Evolutionary conservation across 2,329 filamentous ascomycete species (phyloP).

Genomic region (Pseudogymnoascus sp.): DNA sequence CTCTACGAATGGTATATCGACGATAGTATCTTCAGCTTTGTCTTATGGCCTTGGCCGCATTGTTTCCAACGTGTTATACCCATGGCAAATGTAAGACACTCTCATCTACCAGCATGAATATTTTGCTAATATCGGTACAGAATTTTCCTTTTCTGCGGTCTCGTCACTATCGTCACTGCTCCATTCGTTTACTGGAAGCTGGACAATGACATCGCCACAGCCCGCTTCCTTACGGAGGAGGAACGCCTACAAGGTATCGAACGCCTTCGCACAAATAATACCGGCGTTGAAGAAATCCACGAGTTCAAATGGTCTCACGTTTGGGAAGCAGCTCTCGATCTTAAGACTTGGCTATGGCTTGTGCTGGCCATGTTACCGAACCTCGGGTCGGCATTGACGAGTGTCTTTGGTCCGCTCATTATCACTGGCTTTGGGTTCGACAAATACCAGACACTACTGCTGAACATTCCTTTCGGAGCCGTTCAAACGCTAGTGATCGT

Average conservation of each 20-base stretch:
- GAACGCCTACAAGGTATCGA: constrained; percentile 48
- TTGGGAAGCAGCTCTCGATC: constrained; percentile 46
- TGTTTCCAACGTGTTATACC: constrained; percentile 44
- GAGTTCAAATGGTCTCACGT: constrained; percentile 49
- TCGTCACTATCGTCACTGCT: constrained; percentile 41
- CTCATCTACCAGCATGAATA: constrained; percentile 39
- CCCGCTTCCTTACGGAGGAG: constrained; percentile 47
- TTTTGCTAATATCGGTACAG: constrained; percentile 13
- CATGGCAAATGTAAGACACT: constrained; percentile 42
- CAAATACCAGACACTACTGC: background rate
- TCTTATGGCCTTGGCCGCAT: constrained; percentile 52
- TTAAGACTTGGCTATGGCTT: constrained; percentile 47
- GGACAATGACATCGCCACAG: constrained; percentile 47
- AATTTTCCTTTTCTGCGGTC: constrained; percentile 40
- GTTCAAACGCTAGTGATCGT: constrained; percentile 55
- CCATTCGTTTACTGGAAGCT: constrained; percentile 53
- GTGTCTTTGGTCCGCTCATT: constrained; percentile 8
- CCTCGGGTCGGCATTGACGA: background rate
- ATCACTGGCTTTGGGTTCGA: constrained; percentile 10
- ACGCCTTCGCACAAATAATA: constrained; percentile 35
- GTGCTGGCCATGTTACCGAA: constrained; percentile 6
- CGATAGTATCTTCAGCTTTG: constrained; percentile 42
- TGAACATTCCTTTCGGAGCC: constrained; percentile 41
- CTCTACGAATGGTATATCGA: constrained; percentile 44
- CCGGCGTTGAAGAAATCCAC: constrained; percentile 50